phyloP scores from a whole-genome alignment of 1,284 basidiomycete species.

The Schizophyllum amplum region DNA sequence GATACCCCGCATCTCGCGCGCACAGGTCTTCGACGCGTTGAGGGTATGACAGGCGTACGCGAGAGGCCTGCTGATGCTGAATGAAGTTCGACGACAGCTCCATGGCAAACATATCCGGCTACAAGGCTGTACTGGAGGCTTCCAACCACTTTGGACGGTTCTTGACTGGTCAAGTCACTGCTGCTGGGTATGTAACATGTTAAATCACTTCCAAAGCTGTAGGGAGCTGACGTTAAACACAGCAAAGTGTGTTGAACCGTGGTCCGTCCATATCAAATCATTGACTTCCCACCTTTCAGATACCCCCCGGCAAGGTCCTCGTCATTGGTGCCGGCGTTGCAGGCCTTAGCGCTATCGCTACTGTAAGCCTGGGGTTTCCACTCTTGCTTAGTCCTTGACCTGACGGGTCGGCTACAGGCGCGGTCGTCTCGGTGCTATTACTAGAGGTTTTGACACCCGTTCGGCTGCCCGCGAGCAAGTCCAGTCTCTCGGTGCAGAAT shows the following conservation, averaged over 20 bases:
- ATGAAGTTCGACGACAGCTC: conserved; percentile 45
- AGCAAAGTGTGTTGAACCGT: conserved; percentile 20
- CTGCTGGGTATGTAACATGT: conserved; percentile 57
- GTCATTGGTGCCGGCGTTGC: conserved; percentile 84
- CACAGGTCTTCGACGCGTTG: conserved; percentile 79
- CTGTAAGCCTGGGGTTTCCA: conserved; percentile 32
- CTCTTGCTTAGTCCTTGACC: too few species aligned
- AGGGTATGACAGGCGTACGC: too few species aligned
- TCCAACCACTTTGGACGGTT: conserved; percentile 82
- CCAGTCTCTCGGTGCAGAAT: conserved; percentile 80
- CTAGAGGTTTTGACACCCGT: conserved; percentile 79
- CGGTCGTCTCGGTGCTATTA: conserved; percentile 77
- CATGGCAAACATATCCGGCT: conserved; percentile 87
- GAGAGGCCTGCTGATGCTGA: too few species aligned
- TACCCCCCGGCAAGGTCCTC: conserved; percentile 78
- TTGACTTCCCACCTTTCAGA: conserved; percentile 30
- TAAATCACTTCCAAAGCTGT: conserved; percentile 1
- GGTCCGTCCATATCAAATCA: neutral
- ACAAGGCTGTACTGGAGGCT: conserved; percentile 82
- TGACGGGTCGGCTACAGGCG: conserved; percentile 33
- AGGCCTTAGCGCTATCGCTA: conserved; percentile 78
- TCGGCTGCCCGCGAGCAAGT: conserved; percentile 80
- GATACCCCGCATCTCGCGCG: conserved; percentile 82
- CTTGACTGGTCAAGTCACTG: conserved; percentile 82
- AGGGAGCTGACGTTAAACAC: conserved; percentile 1